Conservation (phyloP, 2,329 filamentous ascomycete genomes). For the Didymella exigua region DNA sequence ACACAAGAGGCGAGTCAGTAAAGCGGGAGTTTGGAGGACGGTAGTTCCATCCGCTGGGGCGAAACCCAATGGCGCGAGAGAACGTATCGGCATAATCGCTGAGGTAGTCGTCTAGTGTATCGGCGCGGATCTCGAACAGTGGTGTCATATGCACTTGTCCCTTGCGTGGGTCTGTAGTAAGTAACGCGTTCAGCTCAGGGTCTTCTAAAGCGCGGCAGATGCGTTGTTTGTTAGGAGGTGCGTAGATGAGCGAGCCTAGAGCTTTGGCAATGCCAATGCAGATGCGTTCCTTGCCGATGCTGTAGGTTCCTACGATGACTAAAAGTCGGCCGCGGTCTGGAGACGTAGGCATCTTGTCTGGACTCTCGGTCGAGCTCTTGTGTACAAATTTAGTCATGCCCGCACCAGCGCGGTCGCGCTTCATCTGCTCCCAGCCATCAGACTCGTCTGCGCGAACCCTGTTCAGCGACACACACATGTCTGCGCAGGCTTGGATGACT, state of each 20-base stretch:
- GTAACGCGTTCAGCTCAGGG: slow-evolving; percentile 73
- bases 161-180: slow-evolving; percentile 79
- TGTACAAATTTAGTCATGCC: slow-evolving; percentile 69
- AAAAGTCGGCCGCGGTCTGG: slow-evolving; percentile 71
- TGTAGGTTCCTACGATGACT: slow-evolving; percentile 94
- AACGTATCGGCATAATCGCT: slow-evolving; percentile 81
- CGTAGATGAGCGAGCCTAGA: slow-evolving; percentile 86
- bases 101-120: slow-evolving; percentile 90
- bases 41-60: slow-evolving; percentile 94
- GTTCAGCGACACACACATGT: slow-evolving; percentile 80
- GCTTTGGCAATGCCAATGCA: slow-evolving; percentile 90
- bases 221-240: slow-evolving; percentile 78
- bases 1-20: slow-evolving; percentile 66
- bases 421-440: slow-evolving; percentile 63
- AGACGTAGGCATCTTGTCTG: slow-evolving; percentile 36
- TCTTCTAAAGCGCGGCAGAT: slow-evolving; percentile 88
- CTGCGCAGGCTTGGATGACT: slow-evolving; percentile 84
- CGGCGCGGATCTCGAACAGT: slow-evolving; percentile 88
- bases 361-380: slow-evolving; percentile 45
- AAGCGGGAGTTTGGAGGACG: slow-evolving; percentile 70
- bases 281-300: slow-evolving; percentile 96
- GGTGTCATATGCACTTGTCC: slow-evolving; percentile 99
- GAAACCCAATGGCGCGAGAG: slow-evolving; percentile 84
- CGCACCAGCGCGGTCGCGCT: slow-evolving; percentile 59
- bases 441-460: slow-evolving; percentile 65